phyloP scores from a whole-genome alignment of 345 rosid species.

The Crucihimalaya himalaica region DNA sequence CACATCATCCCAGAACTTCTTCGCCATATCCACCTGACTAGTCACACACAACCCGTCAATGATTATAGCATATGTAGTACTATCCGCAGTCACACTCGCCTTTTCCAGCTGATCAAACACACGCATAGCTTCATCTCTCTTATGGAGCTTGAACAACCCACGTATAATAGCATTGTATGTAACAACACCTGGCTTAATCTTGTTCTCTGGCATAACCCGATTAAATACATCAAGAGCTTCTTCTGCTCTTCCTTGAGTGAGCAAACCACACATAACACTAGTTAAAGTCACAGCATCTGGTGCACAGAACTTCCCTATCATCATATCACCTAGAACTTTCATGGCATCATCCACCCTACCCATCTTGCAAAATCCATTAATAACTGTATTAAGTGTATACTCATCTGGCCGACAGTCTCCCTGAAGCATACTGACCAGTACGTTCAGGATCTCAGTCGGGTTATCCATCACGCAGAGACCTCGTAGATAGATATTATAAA shows the following conservation, averaged over 20 bases:
- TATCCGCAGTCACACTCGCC: conserved; percentile 51
- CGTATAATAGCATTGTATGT: conserved; percentile 73
- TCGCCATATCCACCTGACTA: conserved; percentile 57
- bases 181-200: conserved; percentile 59
- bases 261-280: conserved; percentile 60
- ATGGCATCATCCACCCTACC: conserved; percentile 71
- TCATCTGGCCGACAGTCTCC: conserved; percentile 68
- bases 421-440: conserved; percentile 77
- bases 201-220: conserved; percentile 52
- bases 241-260: conserved; percentile 56
- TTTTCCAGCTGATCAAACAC: conserved; percentile 54
- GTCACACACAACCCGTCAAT: conserved; percentile 59
- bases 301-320: conserved; percentile 63
- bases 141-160: conserved; percentile 56
- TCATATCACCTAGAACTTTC: conserved; percentile 74
- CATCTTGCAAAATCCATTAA: conserved; percentile 82
- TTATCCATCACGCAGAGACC: conserved; percentile 61
- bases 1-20: conserved; percentile 77
- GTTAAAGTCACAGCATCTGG: conserved; percentile 83
- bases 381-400: conserved; percentile 74
- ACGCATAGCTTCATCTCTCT: conserved; percentile 56
- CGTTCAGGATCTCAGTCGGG: conserved; percentile 68
- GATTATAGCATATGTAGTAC: conserved; percentile 56
- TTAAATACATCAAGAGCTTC: conserved; percentile 60
- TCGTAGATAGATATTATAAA: conserved; percentile 71